phyloP scores from a whole-genome alignment of 2,329 filamentous ascomycete genomes.

The Curvularia eragrostidis region DNA sequence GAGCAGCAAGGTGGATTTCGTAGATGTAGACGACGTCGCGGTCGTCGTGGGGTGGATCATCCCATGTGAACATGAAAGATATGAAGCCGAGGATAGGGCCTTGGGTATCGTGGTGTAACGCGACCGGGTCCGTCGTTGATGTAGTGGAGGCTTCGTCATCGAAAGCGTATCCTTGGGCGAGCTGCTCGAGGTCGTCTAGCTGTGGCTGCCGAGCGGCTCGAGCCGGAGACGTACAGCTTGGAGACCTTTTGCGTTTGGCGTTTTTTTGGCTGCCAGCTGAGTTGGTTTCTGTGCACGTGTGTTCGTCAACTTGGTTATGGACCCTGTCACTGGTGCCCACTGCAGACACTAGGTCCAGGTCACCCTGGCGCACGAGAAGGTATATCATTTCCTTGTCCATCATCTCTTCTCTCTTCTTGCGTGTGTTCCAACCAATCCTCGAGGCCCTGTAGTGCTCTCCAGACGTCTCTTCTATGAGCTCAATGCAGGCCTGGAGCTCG shows the following conservation, averaged over 20 bases:
- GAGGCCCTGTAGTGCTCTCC: conserved; percentile 68
- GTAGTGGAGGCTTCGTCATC: not conserved
- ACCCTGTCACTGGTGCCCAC: not conserved
- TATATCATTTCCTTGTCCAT: conserved; percentile 70
- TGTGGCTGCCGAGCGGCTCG: not conserved
- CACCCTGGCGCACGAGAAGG: conserved; percentile 57
- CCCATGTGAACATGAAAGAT: conserved; percentile 71
- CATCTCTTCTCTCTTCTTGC: conserved; percentile 72
- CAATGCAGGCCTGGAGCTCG: conserved; percentile 59
- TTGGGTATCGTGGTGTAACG: not conserved
- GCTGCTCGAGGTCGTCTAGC: not conserved
- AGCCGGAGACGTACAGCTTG: not conserved
- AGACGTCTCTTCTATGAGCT: conserved; percentile 69
- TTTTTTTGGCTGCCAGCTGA: not conserved
- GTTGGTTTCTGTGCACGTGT: not conserved
- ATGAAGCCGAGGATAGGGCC: conserved; percentile 52
- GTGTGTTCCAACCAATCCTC: conserved; percentile 67
- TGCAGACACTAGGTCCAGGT: not conserved
- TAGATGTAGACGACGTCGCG: conserved; percentile 77
- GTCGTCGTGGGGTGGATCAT: conserved; percentile 56
- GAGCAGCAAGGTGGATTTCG: conserved; percentile 71
- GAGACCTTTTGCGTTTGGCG: not conserved
- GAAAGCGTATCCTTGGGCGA: not conserved
- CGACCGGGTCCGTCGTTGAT: not conserved
- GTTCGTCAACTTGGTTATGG: not conserved